Evolutionary conservation across 495 filamentous ascomycete species (phyloP), one percentile per base, ranked within the genome.

Genomic region (Talaromyces adpressus): DNA sequence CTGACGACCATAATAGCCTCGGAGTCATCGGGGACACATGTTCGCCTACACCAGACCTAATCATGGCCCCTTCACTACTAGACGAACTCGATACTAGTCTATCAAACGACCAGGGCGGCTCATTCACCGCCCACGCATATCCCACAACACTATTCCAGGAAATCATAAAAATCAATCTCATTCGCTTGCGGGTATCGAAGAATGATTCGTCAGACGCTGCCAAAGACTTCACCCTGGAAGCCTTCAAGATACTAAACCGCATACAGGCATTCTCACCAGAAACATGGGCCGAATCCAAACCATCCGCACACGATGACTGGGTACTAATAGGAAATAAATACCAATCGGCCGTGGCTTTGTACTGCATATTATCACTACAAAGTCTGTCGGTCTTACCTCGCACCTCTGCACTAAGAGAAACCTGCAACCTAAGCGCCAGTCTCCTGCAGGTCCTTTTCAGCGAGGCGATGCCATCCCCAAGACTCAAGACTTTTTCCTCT

Each of bases 21-120:
- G 53, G 52, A 6, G 62, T 74, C 9, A 61, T 73, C 3, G 70
- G 67, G 53, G 72, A 77, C 65, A 75, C 71, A 39, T 70, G 72
- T 12, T 73, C 68, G 34, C 73, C 73, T 7, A 57, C 68, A 25
- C 25, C 66, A 16, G 52, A 74, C 57, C 67, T 73, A 36, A 32
- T 69, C 45, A 62, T 64, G 22, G 25, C 63, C 32, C 25, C 41
- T 41, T 57, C 52, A 6, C 36, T 66, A 22, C 60, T 70, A 30
- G 68, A 68, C n/a, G 63, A 62, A 14, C 22, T 70, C 23, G 30
- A 62, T 25, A 25, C 69, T 45, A 34, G 5, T 9, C n/a, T 49
- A 22, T 49, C 45, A 49, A 18, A 2, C n/a, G 20, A 49, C 45
- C 3, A 49, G 45, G 45, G 22, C 45, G 45, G n/a, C n/a, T 49